Evolutionary conservation across 768 basidiomycete species (phyloP), one percentile per base, ranked within the genome.

Genomic region (Leucocoprinus sp.): DNA sequence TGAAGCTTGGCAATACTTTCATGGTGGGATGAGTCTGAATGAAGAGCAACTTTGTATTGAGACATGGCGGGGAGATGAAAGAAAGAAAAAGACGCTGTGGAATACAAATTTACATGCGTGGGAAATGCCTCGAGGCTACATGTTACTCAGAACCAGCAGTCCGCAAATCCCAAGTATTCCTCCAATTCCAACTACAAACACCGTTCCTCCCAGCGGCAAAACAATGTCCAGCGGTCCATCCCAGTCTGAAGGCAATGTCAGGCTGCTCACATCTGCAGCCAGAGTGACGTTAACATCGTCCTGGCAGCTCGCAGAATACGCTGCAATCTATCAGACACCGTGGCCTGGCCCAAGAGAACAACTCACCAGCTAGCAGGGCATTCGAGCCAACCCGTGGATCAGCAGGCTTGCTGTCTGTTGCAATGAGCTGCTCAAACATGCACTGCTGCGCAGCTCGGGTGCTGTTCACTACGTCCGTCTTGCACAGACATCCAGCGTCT

Each of bases 361-460:
- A 58, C 72, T 45, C 49, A 82, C 85, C 79, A 29, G 56, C 59
- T 33, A 87, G 61, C n/a, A 80, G 66, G 12, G 70, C 57, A 39
- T 70, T 69, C n/a, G 79, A 80, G 7, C 84, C 85, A 3, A 74
- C 75, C 12, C 69, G 66, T 40, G 67, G 62, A 57, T 82, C 76
- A 8, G 72, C 68, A 46, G 67, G 61, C 18, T 58, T 66, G 45
- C 66, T 56, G 56, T 80, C 80, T 27, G 62, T 61, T 7, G 55
- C 54, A 51, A 89, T 71, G 21, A 85, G 62, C 46, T 64, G 63
- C 33, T 61, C 58, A 56, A 82, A 79, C 70, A 82, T 73, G 67
- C 84, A 88, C 54, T 80, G 76, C 59, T 88, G 73, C 62, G 84
- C 84, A 26, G 54, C 40, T 1, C 67, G 61, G 45, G 88, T 60